Evolutionary conservation across 257 asterid genomes (phyloP).

Genomic region (Misopates orontium): DNA sequence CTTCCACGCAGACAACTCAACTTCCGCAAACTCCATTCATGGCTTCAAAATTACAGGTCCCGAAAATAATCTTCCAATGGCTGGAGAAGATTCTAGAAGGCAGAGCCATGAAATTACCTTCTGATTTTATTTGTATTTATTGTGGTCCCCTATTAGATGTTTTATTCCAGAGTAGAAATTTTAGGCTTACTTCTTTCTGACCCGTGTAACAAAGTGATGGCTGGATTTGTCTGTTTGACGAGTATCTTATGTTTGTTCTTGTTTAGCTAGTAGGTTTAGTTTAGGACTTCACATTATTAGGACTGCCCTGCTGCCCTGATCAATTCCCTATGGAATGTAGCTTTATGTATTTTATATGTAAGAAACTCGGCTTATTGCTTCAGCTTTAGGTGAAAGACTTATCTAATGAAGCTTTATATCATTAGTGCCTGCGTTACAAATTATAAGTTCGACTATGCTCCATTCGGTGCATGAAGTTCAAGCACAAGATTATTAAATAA

Average conservation of each 20-base stretch:
- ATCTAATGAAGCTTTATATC: not conserved
- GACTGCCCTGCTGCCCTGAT: constrained; percentile 25
- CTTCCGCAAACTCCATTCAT: constrained; percentile 42
- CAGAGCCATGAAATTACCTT: constrained; percentile 56
- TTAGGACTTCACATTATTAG: constrained; percentile 34
- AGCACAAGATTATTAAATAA: no score
- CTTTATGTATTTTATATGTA: constrained; percentile 36
- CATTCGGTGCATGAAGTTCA: no score
- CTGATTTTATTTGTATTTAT: constrained; percentile 36
- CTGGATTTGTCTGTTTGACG: constrained; percentile 32
- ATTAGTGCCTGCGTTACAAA: not conserved
- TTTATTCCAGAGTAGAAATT: constrained; percentile 29
- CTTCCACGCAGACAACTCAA: constrained; percentile 50
- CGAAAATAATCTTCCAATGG: constrained; percentile 39
- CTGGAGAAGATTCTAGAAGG: constrained; percentile 55
- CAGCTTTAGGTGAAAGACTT: constrained; percentile 23
- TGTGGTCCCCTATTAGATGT: constrained; percentile 37
- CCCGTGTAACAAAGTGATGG: constrained; percentile 32
- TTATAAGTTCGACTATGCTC: no score
- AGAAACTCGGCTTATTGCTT: constrained; percentile 32
- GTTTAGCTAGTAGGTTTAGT: constrained; percentile 36
- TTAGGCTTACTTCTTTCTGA: constrained; percentile 46
- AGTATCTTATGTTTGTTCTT: constrained; percentile 17
- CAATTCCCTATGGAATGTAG: constrained; percentile 29
- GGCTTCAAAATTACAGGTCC: constrained; percentile 42